These are phyloP conservation scores for Amanita molliuscula DNA, from an alignment of 768 basidiomycete genomes.

Conservation along the genomic window DNA sequence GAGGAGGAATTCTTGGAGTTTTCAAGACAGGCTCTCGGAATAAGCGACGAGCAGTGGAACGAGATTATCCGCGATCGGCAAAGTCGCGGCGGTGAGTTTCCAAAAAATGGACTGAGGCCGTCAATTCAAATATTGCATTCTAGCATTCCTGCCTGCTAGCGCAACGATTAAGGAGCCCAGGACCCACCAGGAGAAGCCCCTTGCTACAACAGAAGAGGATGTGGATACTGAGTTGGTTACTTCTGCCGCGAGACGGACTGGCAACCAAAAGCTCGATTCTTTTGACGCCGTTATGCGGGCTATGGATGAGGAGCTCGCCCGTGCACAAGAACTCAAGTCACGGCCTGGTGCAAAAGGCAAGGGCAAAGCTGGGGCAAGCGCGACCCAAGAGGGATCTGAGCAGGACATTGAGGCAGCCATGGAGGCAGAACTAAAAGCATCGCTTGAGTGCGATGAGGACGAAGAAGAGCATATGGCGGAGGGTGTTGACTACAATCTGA, in stretches of 20 bases:
- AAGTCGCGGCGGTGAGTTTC: constrained; percentile 66
- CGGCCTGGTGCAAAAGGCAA: constrained; percentile 18
- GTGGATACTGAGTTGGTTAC: constrained; percentile 7
- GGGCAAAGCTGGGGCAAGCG: constrained; percentile 35
- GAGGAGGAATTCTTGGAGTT: constrained; percentile 94
- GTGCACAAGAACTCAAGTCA: constrained; percentile 22
- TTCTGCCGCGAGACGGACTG: constrained; percentile 28
- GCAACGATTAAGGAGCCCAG: constrained; percentile 14
- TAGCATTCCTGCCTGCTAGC: constrained; percentile 53
- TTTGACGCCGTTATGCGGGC: constrained; percentile 96
- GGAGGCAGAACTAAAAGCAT: constrained; percentile 74
- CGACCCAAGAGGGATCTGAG: constrained; percentile 23
- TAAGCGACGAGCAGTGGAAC: constrained; percentile 81
- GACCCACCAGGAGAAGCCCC: background rate
- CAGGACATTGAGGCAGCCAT: constrained; percentile 77
- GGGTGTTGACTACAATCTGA: constrained; percentile 75
- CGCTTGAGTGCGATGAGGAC: constrained; percentile 41
- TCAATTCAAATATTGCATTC: constrained; percentile 5
- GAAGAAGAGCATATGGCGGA: constrained; percentile 41
- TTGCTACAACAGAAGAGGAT: background rate
- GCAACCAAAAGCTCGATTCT: constrained; percentile 72
- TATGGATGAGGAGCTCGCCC: constrained; percentile 78
- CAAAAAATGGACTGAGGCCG: background rate
- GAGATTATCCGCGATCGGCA: constrained; percentile 76
- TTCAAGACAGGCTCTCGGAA: constrained; percentile 83